These are phyloP conservation scores for Cutaneotrichosporon sp. DNA, from an alignment of 1,284 basidiomycete genomes.

Conservation along the genomic window DNA sequence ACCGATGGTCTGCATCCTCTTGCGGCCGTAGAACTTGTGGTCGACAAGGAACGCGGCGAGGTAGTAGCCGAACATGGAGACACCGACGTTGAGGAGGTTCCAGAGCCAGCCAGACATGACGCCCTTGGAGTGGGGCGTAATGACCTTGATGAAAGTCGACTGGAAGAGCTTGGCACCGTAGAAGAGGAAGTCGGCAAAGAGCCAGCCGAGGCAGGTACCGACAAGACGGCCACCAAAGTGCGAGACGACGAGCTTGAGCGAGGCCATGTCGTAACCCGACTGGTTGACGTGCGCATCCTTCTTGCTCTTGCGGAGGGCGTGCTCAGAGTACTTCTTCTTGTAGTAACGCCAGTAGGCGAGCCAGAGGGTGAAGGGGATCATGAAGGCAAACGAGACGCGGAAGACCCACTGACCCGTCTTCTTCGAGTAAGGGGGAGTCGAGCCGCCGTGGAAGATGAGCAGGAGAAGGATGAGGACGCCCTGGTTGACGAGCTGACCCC, in stretches of 20 bases:
- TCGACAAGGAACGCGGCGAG: conserved; percentile 59
- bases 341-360: conserved; percentile 60
- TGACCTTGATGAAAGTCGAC: conserved; percentile 55
- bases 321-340: conserved; percentile 52
- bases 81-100: conserved; percentile 57
- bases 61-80: conserved; percentile 58
- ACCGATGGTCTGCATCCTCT: conserved; percentile 57
- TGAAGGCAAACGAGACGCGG: conserved; percentile 59
- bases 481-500: conserved; percentile 60
- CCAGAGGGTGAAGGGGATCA: conserved; percentile 58
- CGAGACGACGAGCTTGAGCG: conserved; percentile 55
- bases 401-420: conserved; percentile 59
- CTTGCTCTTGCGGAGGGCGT: conserved; percentile 54
- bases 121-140: conserved; percentile 52
- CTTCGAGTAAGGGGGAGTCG: conserved; percentile 49
- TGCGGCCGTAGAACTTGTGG: conserved; percentile 57
- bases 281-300: conserved; percentile 54
- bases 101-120: conserved; percentile 57
- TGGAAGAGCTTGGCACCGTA: conserved; percentile 56
- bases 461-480: conserved; percentile 56
- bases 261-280: conserved; percentile 57
- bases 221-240: conserved; percentile 59
- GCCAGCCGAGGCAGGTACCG: conserved; percentile 58
- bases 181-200: conserved; percentile 59
- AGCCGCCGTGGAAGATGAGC: conserved; percentile 57